A percentile compares a stretch with the other conserved stretches of the same genome.
These are phyloP conservation scores for Nemania sp. DNA, from an alignment of 2,329 filamentous ascomycete genomes.

Conservation along the genomic window DNA sequence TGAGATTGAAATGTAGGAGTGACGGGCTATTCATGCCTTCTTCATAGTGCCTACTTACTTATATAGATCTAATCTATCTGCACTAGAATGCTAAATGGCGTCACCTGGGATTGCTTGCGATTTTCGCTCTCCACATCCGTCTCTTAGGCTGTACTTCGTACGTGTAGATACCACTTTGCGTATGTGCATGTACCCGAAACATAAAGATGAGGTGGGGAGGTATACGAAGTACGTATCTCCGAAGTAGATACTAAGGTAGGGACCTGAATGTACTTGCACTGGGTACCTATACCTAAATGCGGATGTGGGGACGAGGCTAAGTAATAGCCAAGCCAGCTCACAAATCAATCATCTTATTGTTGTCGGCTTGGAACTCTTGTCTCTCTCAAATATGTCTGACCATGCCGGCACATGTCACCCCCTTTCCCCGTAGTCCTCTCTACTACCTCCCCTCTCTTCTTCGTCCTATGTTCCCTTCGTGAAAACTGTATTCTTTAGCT, in stretches of 20 bases:
- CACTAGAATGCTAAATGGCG: conserved; percentile 6
- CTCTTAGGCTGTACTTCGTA: not conserved
- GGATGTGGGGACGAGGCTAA: conserved; percentile 10
- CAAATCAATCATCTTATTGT: conserved; percentile 9
- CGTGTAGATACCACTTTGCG: not conserved
- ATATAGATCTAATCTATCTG: not conserved
- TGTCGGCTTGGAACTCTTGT: not conserved
- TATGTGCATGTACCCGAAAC: not conserved
- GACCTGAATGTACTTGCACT: too few species aligned
- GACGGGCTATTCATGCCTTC: too few species aligned
- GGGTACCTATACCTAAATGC: too few species aligned
- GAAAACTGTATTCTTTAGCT: conserved; percentile 12
- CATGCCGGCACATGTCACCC: conserved; percentile 10
- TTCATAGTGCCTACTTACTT: too few species aligned
- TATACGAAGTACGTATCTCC: not conserved
- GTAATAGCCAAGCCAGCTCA: conserved; percentile 1
- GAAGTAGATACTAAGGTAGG: too few species aligned
- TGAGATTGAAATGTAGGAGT: not conserved
- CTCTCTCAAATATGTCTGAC: conserved; percentile 6
- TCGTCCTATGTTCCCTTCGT: conserved; percentile 22
- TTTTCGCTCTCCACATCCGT: too few species aligned
- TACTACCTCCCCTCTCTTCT: conserved; percentile 29
- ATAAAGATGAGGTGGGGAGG: too few species aligned
- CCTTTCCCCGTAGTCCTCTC: conserved; percentile 25
- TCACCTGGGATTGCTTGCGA: conserved; percentile 4